Evolutionary conservation across 495 filamentous ascomycete genomes (phyloP), one percentile per base, ranked within the genome.

Genomic region (Podospora sp.): DNA sequence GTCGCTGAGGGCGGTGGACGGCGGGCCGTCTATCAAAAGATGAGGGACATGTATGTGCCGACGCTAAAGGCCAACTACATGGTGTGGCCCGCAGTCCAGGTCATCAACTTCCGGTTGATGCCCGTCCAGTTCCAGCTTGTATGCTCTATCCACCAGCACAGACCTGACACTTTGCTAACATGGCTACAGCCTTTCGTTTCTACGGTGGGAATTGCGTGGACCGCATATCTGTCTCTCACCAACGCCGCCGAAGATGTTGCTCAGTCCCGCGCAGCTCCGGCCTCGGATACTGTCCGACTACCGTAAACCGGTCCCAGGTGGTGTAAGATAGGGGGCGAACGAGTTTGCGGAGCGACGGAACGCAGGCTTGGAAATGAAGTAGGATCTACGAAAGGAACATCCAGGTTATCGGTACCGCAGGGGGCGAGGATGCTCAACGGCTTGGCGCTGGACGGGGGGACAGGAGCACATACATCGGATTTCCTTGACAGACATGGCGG

Each of bases 91-190:
- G 87, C 90, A 6, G 96, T 98, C 26, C 96, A 99, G 81, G 89
- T 99, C 64, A 82, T 99, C 74, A 99, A 99, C 81, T 99, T 99
- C 81, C 85, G 96, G 24, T 78, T 97, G 64, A 91, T 98, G 79
- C 96, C 96, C 3, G 87, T 98, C 58, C 94, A 97, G 76, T 97
- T 96, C 76, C 96, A 98, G 78, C 90, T 99, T 77, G 95, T 97
- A 75, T 87, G 94, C 86, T 67, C 64, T 9, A 33, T 26, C 57
- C 26, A 12, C 2, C 5, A 6, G 40, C 29, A 3, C 29, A 8
- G 29, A 33, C 29, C 29, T 8, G 29, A 21, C 33, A 18, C 9
- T 35, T 8, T 3, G 29, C 67, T 55, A 55, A 24, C 21, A 55
- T 3, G 20, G 1, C n/a, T 26, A 46, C 68, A 98, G 95, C 96